Evolutionary conservation across 2,329 filamentous ascomycete species (phyloP), one percentile per base, ranked within the genome.

Genomic region (Capronia coronata): DNA sequence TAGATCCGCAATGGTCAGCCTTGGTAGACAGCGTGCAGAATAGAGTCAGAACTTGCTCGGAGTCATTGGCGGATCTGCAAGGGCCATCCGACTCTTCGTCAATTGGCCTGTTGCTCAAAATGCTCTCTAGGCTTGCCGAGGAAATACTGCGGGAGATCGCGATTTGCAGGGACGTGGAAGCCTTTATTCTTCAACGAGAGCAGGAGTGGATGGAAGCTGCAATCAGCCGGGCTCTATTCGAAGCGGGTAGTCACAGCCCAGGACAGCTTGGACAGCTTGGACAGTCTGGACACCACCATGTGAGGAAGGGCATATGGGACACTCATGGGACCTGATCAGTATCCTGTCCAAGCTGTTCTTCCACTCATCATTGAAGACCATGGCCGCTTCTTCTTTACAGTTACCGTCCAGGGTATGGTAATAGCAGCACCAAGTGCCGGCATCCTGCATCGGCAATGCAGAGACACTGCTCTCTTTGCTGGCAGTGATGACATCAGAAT

Each of bases 141-240:
- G 30, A 45, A 27, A 29, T 51, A 22, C 38, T 51, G 10, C 48
- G 49, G 48, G 54, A 54, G 25, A 54, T 56, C 37, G 38, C 8
- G 10, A 43, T 52, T n/a, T 54, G 48, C 43, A 51, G 43, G 48
- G 21, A 41, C 14, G 22, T 54, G 39, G 51, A 54, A 27, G 38
- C 32, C 39, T 39, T 54, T 35, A 51, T 52, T 21, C 19, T 54
- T 21, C 54, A 21, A 38, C 41, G 38, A 42, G 37, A 54, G 22
- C 38, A 52, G 22, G 35, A 44, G 22, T 43, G 51, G 48, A 27
- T 56, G 23, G 46, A 44, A 14, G 41, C 13, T 9, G 40, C 42
- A 16, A 40, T 52, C 22, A 25, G 40, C 21, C 34, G 46, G 14
- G 54, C 54, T 25, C 35, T 56, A 21, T 23, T 25, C 7, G 45